Base-by-base conservation (phyloP, 352 stramenopile species). In the Achlya hypogyna region DNA sequence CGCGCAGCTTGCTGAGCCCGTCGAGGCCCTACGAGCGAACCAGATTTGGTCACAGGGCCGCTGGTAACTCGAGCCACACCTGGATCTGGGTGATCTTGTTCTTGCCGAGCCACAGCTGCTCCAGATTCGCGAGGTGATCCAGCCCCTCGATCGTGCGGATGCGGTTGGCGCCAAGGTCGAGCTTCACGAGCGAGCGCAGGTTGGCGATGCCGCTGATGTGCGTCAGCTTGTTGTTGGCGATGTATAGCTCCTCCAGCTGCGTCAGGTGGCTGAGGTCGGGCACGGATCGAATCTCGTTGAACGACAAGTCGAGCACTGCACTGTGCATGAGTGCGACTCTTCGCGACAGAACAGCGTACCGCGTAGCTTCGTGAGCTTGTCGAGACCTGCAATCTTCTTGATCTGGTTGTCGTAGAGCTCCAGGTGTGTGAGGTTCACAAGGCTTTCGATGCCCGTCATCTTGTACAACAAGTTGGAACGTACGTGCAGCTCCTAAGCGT, bases 331-430 rank as follows among this genome's bases (percentile, higher is more conserved):
- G 9, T 62, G 5, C 22, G 38, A 35, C 53, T n/a, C n/a, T n/a
- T 38, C 42, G 53, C 28, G 9, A 65, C 42, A 69, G 14, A 25
- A 18, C n/a, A 16, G 6, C 49, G 23, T 54, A 54, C 49, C 49
- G 29, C 78, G 77, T 20, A 94, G 68, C 38, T 87, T 79, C 54
- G 77, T 65, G 22, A 94, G 78, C 42, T 72, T 54, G 18, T 90
- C 69, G 35, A 96, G 62, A 20, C 74, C 74, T 20, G 76, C 62
- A 51, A 98, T 82, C 18, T 78, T 75, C 72, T 96, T 79, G 68
- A 99, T 94, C 71, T 97, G 82, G 81, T 99, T 99, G 74, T 99
- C 96, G 82, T 99, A 99, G 22, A 99, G 78, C 78, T 99, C 96
- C 28, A 99, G 76, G 23, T 98, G 82, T 73, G 93, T 70, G 58